phyloP scores from a whole-genome alignment of 2,329 filamentous ascomycete species.

The Colletotrichum tamarilloi region DNA sequence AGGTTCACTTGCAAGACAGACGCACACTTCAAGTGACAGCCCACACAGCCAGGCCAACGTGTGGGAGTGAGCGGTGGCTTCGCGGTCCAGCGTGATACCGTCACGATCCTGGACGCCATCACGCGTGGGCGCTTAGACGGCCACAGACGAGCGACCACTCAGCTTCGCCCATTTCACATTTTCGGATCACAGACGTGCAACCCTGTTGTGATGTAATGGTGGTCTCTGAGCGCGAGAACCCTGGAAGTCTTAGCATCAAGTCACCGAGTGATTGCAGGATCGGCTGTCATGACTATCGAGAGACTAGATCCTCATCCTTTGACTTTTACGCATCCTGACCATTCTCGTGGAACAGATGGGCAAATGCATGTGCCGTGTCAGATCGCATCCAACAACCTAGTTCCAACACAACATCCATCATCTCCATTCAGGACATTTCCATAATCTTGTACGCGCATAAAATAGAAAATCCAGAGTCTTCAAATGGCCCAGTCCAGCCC shows the following conservation, averaged over 20 bases:
- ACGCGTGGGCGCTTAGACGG: conserved; percentile 24
- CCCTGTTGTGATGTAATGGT: neutral
- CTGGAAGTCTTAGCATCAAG: neutral
- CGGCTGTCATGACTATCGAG: neutral
- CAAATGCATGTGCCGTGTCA: neutral
- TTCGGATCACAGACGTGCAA: conserved; percentile 1
- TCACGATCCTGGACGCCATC: conserved; percentile 20
- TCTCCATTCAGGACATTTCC: neutral
- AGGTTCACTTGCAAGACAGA: neutral
- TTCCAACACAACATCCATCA: neutral
- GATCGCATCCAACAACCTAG: neutral
- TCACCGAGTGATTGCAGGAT: neutral
- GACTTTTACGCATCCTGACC: neutral
- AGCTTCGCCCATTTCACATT: neutral
- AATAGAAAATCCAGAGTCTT: neutral
- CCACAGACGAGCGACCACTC: conserved; percentile 8
- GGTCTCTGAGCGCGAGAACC: neutral
- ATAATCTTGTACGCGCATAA: neutral
- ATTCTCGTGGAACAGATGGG: neutral
- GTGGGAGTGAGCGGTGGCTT: conserved; percentile 17
- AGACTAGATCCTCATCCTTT: neutral
- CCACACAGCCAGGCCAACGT: neutral
- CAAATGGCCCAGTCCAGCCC: neutral
- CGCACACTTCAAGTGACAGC: neutral
- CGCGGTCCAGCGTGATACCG: conserved; percentile 21